Percentiles rank a stretch among this genome's conserved stretches.
Conservation (phyloP, 768 basidiomycete species). For the Cyclocybe aegerita region DNA sequence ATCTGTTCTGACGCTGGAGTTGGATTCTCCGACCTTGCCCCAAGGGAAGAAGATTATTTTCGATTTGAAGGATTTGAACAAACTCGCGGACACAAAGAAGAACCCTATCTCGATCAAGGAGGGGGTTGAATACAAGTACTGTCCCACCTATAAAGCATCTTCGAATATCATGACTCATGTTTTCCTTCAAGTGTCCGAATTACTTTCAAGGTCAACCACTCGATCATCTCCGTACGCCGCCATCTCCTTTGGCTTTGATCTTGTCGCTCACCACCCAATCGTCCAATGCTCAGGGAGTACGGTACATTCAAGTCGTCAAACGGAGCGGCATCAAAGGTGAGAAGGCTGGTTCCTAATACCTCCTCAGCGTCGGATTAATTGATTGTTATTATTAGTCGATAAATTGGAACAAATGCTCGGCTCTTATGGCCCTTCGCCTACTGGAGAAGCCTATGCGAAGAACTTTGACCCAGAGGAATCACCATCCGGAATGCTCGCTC, state of each 20-base stretch:
- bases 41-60: slow-evolving; percentile 62
- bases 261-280: background rate
- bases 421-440: slow-evolving; percentile 79
- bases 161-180: background rate
- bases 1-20: slow-evolving; percentile 72
- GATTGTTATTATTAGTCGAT: slow-evolving; percentile 59
- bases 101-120: slow-evolving; percentile 80
- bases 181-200: slow-evolving; percentile 62
- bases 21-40: slow-evolving; percentile 73
- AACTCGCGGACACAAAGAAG: slow-evolving; percentile 63
- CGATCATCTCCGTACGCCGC: slow-evolving; percentile 73
- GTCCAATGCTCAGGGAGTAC: slow-evolving; percentile 53
- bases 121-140: slow-evolving; percentile 85
- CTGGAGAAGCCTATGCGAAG: slow-evolving; percentile 66
- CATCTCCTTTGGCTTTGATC: slow-evolving; percentile 12
- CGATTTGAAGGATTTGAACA: slow-evolving; percentile 54
- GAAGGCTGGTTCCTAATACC: background rate
- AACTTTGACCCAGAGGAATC: slow-evolving; percentile 74
- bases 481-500: slow-evolving; percentile 80
- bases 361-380: slow-evolving; percentile 2
- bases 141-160: background rate
- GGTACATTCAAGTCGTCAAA: slow-evolving; percentile 90
- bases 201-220: slow-evolving; percentile 85
- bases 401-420: slow-evolving; percentile 94
- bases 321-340: slow-evolving; percentile 71